These are phyloP conservation scores for Ogataea naganishii DNA, from an alignment of 805 yeast species.

Conservation along the genomic window DNA sequence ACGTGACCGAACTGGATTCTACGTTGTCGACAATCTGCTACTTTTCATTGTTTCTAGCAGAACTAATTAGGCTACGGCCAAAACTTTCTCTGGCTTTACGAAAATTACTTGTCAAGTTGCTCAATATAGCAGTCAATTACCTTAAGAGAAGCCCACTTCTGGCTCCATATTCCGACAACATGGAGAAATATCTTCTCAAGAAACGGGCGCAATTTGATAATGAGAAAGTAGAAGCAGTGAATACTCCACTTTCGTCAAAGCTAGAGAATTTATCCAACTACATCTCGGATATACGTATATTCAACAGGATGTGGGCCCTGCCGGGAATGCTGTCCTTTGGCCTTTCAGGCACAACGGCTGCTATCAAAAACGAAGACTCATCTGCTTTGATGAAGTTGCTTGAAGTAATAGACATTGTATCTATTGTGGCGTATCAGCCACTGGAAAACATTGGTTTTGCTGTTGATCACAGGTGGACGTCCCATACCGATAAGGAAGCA, in stretches of 20 bases:
- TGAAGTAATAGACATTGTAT: slow-evolving; percentile 15
- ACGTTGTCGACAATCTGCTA: slow-evolving; percentile 26
- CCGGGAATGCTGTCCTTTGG: slow-evolving; percentile 20
- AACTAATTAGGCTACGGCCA: slow-evolving; percentile 14
- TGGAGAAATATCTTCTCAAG: slow-evolving; percentile 5
- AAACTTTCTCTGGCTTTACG: slow-evolving; percentile 5
- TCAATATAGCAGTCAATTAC: slow-evolving; percentile 2
- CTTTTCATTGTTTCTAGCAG: slow-evolving; percentile 19
- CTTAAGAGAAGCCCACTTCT: not conserved
- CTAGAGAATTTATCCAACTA: slow-evolving; percentile 19
- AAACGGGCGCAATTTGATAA: slow-evolving; percentile 4
- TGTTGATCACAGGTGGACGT: slow-evolving; percentile 23
- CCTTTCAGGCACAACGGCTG: slow-evolving; percentile 8
- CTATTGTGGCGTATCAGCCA: slow-evolving; percentile 23
- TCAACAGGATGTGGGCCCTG: slow-evolving; percentile 27
- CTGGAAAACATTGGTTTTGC: slow-evolving; percentile 26
- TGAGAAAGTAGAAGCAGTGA: slow-evolving; percentile 1
- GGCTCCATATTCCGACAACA: not conserved
- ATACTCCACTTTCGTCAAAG: slow-evolving; percentile 9
- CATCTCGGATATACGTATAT: slow-evolving; percentile 25
- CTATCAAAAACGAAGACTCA: slow-evolving; percentile 4
- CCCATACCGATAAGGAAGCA: slow-evolving; percentile 8
- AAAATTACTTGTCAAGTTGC: slow-evolving; percentile 2
- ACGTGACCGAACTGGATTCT: slow-evolving; percentile 20
- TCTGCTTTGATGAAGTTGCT: slow-evolving; percentile 13